These are phyloP conservation scores for Tuber aestivum DNA, from an alignment of 495 filamentous ascomycete species.

Conservation along the genomic window DNA sequence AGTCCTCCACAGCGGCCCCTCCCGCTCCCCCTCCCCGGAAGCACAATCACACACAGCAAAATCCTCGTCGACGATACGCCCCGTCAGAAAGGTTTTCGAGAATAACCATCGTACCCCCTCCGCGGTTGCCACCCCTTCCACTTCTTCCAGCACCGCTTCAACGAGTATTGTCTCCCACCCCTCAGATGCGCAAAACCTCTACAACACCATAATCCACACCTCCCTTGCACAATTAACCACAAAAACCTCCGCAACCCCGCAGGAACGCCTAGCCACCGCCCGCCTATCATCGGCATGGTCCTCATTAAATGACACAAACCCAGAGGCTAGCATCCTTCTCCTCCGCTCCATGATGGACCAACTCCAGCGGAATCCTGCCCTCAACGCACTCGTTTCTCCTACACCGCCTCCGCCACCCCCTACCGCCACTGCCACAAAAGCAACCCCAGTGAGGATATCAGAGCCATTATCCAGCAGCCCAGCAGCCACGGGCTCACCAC, in stretches of 20 bases:
- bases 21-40: background rate
- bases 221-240: background rate
- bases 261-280: conserved; percentile 53
- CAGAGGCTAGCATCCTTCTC: conserved; percentile 82
- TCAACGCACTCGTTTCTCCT: conserved; percentile 17
- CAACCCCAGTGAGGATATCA: background rate
- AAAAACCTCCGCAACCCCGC: background rate
- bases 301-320: conserved; percentile 75
- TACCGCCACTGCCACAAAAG: background rate
- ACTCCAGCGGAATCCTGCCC: conserved; percentile 29
- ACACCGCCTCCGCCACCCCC: conserved; percentile 10
- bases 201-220: background rate
- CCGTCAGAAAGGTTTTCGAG: background rate
- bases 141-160: background rate
- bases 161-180: background rate
- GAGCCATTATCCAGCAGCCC: conserved; percentile 1
- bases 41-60: background rate
- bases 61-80: background rate
- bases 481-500: conserved; percentile 28
- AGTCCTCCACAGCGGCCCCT: background rate
- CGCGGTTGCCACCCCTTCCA: background rate
- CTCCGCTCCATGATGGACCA: conserved; percentile 46
- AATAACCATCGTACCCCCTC: background rate
- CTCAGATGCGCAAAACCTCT: background rate
- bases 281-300: conserved; percentile 77